Evolutionary conservation across 1,139 yeast species (phyloP), one percentile per base, ranked within the genome.

Genomic region (Pichia cactophila): DNA sequence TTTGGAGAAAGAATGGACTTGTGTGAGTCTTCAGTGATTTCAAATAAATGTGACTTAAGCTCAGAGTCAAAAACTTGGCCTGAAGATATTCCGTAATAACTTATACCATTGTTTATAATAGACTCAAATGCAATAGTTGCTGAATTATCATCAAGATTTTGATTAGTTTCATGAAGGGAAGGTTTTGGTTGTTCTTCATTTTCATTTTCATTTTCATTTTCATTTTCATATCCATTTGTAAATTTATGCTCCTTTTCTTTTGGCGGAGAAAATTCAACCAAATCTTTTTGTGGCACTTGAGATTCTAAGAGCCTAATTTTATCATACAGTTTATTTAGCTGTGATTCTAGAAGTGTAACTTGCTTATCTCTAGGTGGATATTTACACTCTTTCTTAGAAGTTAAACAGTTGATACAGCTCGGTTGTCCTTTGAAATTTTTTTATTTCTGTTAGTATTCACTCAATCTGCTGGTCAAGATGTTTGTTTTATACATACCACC

Each of bases 321-420:
- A 41, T 65, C 68, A 53, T 72, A 71, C 14, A 75, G 61, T 41
- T 63, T 62, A 48, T 72, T 62, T 47, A 75, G 60, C 43, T 75
- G 80, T 43, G 75, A 70, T 58, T 74, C 78, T 71, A 73, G 68
- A 35, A 75, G 66, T 33, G 75, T 73, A 29, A 75, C 71, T 54
- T 74, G 72, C 42, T 78, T 63, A 55, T 75, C 78, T 43, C 73
- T 64, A 7, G 63, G 61, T 1, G 78, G 78, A 55, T 74, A 75
- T 5, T 61, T 60, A 54, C 80, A 75, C n/a, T 59, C 65, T 50
- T 68, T 69, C 40, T 64, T 49, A 2, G 50, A 37, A 17, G 36
- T 10, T 12, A 45, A 10, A 33, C 55, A 52, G 26, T 47, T 33
- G 20, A 37, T 33, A 36, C 55, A 52, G 3, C 49, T 35, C 4